Evolutionary conservation across 2,329 filamentous ascomycete genomes (phyloP).

Genomic region (Mycosphaerella sp.): DNA sequence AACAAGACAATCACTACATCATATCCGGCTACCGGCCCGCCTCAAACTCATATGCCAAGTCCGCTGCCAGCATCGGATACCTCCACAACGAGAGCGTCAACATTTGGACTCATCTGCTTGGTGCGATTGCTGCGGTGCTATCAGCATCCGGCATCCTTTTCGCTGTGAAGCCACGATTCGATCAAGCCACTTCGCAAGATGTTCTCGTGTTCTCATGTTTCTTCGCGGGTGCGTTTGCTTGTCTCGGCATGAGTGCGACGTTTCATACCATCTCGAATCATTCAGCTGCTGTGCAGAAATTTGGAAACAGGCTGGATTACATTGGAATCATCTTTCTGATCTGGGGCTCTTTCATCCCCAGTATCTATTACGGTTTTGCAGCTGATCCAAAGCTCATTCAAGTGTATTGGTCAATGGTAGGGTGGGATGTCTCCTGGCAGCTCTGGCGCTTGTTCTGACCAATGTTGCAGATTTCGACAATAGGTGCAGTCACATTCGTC

Average conservation of each 20-base stretch:
- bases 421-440: slow-evolving; percentile 21
- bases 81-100: slow-evolving; percentile 66
- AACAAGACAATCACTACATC: slow-evolving; percentile 63
- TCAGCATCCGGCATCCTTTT: slow-evolving; percentile 50
- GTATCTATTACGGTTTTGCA: slow-evolving; percentile 79
- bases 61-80: slow-evolving; percentile 53
- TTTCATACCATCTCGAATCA: slow-evolving; percentile 86
- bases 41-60: slow-evolving; percentile 55
- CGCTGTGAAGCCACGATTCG: slow-evolving; percentile 59
- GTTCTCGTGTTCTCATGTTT: slow-evolving; percentile 71
- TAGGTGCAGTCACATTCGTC: slow-evolving; percentile 68
- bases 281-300: slow-evolving; percentile 65
- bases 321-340: slow-evolving; percentile 89
- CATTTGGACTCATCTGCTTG: slow-evolving; percentile 65
- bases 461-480: slow-evolving; percentile 59
- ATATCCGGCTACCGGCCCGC: slow-evolving; percentile 58
- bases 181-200: slow-evolving; percentile 55
- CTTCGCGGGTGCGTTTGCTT: slow-evolving; percentile 56
- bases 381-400: slow-evolving; percentile 60
- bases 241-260: slow-evolving; percentile 51
- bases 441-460: slow-evolving; percentile 1
- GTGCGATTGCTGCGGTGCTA: slow-evolving; percentile 53
- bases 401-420: slow-evolving; percentile 68
- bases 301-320: slow-evolving; percentile 93
- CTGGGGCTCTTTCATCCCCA: slow-evolving; percentile 83